These are phyloP conservation scores for Chiua sp. DNA, from an alignment of 1,284 basidiomycete genomes.

Conservation along the genomic window DNA sequence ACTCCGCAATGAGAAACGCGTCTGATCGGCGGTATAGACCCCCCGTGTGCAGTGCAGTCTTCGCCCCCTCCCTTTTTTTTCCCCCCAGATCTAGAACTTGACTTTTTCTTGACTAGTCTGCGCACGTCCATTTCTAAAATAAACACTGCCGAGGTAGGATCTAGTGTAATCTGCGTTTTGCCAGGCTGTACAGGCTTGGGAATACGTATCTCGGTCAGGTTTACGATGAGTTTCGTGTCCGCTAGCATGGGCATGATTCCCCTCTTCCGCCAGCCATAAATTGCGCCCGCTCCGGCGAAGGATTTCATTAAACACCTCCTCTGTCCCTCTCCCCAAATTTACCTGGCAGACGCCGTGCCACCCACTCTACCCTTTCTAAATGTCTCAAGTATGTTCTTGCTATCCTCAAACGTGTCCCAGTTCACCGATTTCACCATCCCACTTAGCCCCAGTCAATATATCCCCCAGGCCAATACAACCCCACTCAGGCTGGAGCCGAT, in stretches of 20 bases:
- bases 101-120: slow-evolving; percentile 30
- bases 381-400: slow-evolving; percentile 31
- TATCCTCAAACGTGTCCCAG: not conserved
- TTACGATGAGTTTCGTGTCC: slow-evolving; percentile 34
- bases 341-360: not conserved
- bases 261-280: slow-evolving; percentile 34
- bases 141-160: slow-evolving; percentile 30
- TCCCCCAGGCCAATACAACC: slow-evolving; percentile 16
- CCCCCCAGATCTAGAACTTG: slow-evolving; percentile 35
- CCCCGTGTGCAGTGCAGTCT: slow-evolving; percentile 9
- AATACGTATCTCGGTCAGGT: slow-evolving; percentile 37
- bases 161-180: slow-evolving; percentile 26
- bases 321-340: slow-evolving; percentile 13
- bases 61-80: slow-evolving; percentile 17
- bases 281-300: slow-evolving; percentile 24
- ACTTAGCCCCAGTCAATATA: slow-evolving; percentile 16
- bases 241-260: slow-evolving; percentile 26
- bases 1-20: slow-evolving; percentile 22
- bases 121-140: slow-evolving; percentile 36
- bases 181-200: slow-evolving; percentile 40
- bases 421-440: not conserved
- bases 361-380: slow-evolving; percentile 2
- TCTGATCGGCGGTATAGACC: slow-evolving; percentile 28
- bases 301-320: slow-evolving; percentile 9
- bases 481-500: slow-evolving; percentile 12